A percentile compares a stretch with the other conserved stretches of the same genome.
These are phyloP conservation scores for Dactylellina sp. DNA, from an alignment of 2,329 filamentous ascomycete genomes.

Conservation along the genomic window DNA sequence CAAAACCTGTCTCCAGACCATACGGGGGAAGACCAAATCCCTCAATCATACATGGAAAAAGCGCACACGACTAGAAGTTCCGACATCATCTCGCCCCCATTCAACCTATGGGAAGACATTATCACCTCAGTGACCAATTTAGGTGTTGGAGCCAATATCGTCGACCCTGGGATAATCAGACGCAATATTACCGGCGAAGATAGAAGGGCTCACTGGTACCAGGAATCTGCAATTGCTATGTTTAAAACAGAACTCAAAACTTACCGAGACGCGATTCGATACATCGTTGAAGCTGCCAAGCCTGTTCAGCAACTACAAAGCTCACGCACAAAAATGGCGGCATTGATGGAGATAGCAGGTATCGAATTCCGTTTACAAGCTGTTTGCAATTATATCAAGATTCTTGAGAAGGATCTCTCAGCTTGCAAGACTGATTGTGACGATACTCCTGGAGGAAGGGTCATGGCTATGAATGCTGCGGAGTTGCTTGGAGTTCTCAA, in stretches of 20 bases:
- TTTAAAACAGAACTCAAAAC: slow-evolving; percentile 16
- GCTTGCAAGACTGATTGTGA: slow-evolving; percentile 12
- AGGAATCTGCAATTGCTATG: slow-evolving; percentile 8
- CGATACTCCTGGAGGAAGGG: not conserved
- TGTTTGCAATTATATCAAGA: slow-evolving; percentile 6
- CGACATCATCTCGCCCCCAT: slow-evolving; percentile 28
- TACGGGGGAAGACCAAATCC: not conserved
- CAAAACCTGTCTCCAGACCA: not conserved
- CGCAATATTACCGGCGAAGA: not conserved
- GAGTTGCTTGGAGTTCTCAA: slow-evolving; percentile 2
- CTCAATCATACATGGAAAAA: not conserved
- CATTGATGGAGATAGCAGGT: slow-evolving; percentile 12
- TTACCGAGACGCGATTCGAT: slow-evolving; percentile 19
- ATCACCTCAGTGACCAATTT: slow-evolving; percentile 4
- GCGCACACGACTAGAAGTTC: slow-evolving; percentile 1
- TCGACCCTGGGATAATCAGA: not conserved
- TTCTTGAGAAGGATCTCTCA: slow-evolving; percentile 3
- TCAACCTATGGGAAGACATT: slow-evolving; percentile 44
- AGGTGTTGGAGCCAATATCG: slow-evolving; percentile 3
- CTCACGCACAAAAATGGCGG: not conserved
- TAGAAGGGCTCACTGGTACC: slow-evolving; percentile 17
- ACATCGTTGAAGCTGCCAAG: slow-evolving; percentile 14
- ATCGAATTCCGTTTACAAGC: slow-evolving; percentile 31
- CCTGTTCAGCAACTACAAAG: slow-evolving; percentile 5
- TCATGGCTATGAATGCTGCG: slow-evolving; percentile 14